These are phyloP conservation scores for Globisporangium megalacanthum DNA, from an alignment of 352 stramenopile species.

Conservation along the genomic window DNA sequence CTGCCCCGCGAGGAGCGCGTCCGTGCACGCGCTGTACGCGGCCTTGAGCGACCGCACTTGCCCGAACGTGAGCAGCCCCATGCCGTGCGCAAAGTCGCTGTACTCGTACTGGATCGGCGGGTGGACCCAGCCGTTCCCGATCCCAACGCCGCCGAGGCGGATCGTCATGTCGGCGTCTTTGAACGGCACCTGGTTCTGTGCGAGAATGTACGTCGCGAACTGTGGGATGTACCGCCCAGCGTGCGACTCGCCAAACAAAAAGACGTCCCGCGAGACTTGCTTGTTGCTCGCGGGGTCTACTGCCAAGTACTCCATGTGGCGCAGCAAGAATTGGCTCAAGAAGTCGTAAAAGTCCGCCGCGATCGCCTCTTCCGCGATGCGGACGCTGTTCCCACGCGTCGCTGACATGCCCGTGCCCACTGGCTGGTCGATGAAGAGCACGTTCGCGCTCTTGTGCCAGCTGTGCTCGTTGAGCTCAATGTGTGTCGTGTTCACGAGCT, in stretches of 20 bases:
- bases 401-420: conserved; percentile 77
- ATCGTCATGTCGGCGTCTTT: conserved; percentile 34
- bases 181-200: conserved; percentile 60
- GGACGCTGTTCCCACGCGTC: conserved; percentile 47
- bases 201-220: conserved; percentile 92
- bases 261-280: conserved; percentile 74
- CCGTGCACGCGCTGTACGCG: conserved; percentile 65
- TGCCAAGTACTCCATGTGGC: conserved; percentile 73
- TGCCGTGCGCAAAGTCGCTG: conserved; percentile 90
- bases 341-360: conserved; percentile 92
- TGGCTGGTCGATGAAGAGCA: conserved; percentile 84
- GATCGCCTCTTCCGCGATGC: conserved; percentile 36
- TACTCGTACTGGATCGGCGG: conserved; percentile 95
- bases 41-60: conserved; percentile 63
- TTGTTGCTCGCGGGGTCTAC: conserved; percentile 27
- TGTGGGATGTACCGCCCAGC: conserved; percentile 96
- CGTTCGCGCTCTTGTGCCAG: conserved; percentile 67
- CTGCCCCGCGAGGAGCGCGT: conserved; percentile 60
- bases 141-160: conserved; percentile 84
- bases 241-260: conserved; percentile 96
- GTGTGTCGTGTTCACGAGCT: conserved; percentile 39
- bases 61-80: conserved; percentile 87
- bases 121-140: conserved; percentile 98
- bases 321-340: conserved; percentile 88
- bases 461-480: conserved; percentile 66